Base-by-base conservation (phyloP, 371 early-diverging fungal genomes). In the Chytridiales sp. region DNA sequence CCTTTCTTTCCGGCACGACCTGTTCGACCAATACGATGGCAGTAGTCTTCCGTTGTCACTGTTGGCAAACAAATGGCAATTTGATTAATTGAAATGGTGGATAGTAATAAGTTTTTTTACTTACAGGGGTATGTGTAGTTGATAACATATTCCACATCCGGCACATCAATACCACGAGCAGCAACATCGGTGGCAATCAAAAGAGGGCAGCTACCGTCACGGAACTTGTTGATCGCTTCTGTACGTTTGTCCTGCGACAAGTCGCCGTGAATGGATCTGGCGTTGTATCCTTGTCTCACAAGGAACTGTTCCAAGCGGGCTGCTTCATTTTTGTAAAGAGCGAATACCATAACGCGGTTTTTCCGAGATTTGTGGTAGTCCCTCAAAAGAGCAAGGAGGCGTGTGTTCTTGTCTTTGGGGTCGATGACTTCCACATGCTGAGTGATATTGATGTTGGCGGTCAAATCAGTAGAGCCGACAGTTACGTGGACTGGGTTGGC, bases 81-180 rank as follows among this genome's bases (percentile, higher is more conserved):
- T 3, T 32, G n/a, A 19, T 2, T n/a, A 6, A 30, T 21, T 26
- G 34, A 55, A 8, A 39, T 9, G 30, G 19, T 1, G 36, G 17
- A 56, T 17, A 26, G 19, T n/a, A n/a, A 30, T 17, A 22, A 43
- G 24, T 26, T 5, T 4, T 21, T 4, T 17, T 3, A 64, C 64
- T 64, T 38, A 64, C 64, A 77, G 8, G 99, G 99, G 78, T 98
- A 95, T 36, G 97, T 96, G 64, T 91, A 85, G 77, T 99, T 99
- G 76, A 99, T 91, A 13, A 99, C 99, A 67, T 92, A 89, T 61
- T 92, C 91, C n/a, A 99, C 92, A 56, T 93, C 87, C 34, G 97
- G 94, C 62, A 99, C 91, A 78, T 98, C 97, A 62, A 98, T 81
- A 55, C 99, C 99, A 42, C 83, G 57, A 15, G 80, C 97, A 50